A percentile compares a stretch with the other conserved stretches of the same genome.
Evolutionary conservation across 2,329 filamentous ascomycete genomes (phyloP).

Genomic region (Conoideocrella luteorostrata): DNA sequence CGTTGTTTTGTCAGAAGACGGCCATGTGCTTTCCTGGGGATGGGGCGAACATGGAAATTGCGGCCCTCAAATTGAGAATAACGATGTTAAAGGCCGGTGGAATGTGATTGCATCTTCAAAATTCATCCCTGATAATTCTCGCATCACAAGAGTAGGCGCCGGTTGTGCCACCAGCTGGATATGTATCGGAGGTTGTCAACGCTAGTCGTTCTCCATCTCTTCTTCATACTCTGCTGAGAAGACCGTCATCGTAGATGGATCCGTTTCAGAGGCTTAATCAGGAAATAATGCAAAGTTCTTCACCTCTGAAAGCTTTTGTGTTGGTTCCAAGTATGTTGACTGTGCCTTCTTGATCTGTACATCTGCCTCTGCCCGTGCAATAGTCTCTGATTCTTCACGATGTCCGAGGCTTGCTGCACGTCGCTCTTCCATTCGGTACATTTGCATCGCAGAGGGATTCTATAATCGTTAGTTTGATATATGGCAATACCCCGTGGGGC

Average conservation of each 20-base stretch:
- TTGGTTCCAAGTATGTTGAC: conserved; percentile 53
- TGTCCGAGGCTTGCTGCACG: conserved; percentile 15
- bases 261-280: too few species aligned
- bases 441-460: conserved; percentile 38
- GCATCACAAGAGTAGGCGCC: conserved; percentile 62
- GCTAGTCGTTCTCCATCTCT: neutral
- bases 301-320: conserved; percentile 67
- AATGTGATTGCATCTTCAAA: conserved; percentile 58
- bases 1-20: conserved; percentile 60
- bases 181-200: conserved; percentile 30
- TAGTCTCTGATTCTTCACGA: conserved; percentile 15
- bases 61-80: conserved; percentile 58
- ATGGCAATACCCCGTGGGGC: neutral
- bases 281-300: conserved; percentile 38
- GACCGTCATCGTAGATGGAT: too few species aligned
- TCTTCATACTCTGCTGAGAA: neutral
- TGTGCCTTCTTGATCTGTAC: conserved; percentile 13
- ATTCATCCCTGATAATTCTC: conserved; percentile 42
- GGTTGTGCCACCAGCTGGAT: conserved; percentile 90
- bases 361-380: conserved; percentile 5
- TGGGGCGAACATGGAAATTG: conserved; percentile 99
- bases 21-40: conserved; percentile 76
- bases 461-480: conserved; percentile 25
- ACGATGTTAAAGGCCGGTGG: conserved; percentile 63
- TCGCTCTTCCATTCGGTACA: conserved; percentile 31